phyloP scores from a whole-genome alignment of 179 eudicot species.

The Spergularia azorica region DNA sequence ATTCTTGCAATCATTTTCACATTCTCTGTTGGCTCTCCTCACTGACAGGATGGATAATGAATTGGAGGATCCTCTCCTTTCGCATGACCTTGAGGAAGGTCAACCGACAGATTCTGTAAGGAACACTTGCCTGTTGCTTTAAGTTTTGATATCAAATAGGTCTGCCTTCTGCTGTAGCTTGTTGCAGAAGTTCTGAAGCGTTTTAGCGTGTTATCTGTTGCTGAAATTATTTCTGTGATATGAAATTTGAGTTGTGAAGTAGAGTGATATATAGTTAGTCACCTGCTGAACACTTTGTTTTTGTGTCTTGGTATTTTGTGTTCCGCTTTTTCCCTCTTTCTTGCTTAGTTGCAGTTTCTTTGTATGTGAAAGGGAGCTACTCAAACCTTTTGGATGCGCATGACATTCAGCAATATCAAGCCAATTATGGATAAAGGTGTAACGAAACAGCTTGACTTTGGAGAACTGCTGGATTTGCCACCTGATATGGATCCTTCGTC shows the following conservation, averaged over 20 bases:
- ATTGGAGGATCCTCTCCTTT: slow-evolving; percentile 60
- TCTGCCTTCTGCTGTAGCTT: background rate
- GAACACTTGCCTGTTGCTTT: slow-evolving; percentile 1
- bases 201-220: background rate
- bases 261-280: background rate
- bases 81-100: slow-evolving; percentile 58
- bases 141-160: background rate
- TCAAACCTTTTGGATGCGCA: slow-evolving; percentile 44
- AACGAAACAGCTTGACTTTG: slow-evolving; percentile 82
- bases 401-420: slow-evolving; percentile 68
- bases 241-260: background rate
- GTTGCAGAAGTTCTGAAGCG: slow-evolving; percentile 1
- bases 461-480: slow-evolving; percentile 78
- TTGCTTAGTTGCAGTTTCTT: slow-evolving; percentile 11
- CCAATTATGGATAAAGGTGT: slow-evolving; percentile 67
- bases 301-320: slow-evolving; percentile 12
- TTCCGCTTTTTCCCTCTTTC: background rate
- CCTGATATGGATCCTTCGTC: slow-evolving; percentile 76
- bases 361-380: slow-evolving; percentile 45
- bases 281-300: background rate
- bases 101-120: slow-evolving; percentile 45
- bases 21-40: slow-evolving; percentile 8
- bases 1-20: background rate
- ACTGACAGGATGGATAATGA: slow-evolving; percentile 41
- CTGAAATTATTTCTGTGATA: background rate